Conservation (phyloP, 257 asterid genomes). For the Pogostemon cablin region DNA sequence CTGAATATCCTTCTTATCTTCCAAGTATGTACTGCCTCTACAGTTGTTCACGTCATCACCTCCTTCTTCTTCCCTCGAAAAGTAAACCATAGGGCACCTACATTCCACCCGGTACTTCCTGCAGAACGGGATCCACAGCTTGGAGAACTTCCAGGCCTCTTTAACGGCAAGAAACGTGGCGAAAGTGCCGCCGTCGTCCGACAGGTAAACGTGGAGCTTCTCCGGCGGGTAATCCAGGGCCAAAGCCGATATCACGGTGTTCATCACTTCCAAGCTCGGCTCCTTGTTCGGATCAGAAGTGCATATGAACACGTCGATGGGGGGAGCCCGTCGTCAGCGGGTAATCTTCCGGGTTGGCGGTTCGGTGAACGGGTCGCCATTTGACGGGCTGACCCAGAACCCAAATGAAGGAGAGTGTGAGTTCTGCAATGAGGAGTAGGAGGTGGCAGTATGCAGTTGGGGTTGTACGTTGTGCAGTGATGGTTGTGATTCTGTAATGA, state of each 20-base stretch:
- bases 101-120: slow-evolving; percentile 46
- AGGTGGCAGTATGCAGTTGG: slow-evolving; percentile 30
- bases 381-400: slow-evolving; percentile 47
- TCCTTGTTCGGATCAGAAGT: slow-evolving; percentile 67
- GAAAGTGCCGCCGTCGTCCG: slow-evolving; percentile 65
- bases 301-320: slow-evolving; percentile 61
- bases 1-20: too few species aligned
- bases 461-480: not conserved
- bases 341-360: slow-evolving; percentile 47
- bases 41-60: too few species aligned
- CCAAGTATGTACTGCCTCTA: too few species aligned
- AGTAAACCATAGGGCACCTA: slow-evolving; percentile 59
- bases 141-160: slow-evolving; percentile 50
- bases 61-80: slow-evolving; percentile 24
- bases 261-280: slow-evolving; percentile 63
- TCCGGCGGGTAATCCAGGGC: slow-evolving; percentile 66
- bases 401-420: slow-evolving; percentile 52
- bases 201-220: slow-evolving; percentile 58
- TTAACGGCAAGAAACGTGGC: slow-evolving; percentile 42
- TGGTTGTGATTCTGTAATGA: slow-evolving; percentile 40
- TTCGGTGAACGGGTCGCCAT: slow-evolving; percentile 54
- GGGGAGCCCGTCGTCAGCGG: slow-evolving; percentile 47
- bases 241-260: slow-evolving; percentile 76
- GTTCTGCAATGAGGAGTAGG: slow-evolving; percentile 39
- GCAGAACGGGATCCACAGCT: slow-evolving; percentile 64